A percentile compares a stretch with the other conserved stretches of the same genome.
Conservation (phyloP, 352 stramenopile species). For the Phytophthora quininea region DNA sequence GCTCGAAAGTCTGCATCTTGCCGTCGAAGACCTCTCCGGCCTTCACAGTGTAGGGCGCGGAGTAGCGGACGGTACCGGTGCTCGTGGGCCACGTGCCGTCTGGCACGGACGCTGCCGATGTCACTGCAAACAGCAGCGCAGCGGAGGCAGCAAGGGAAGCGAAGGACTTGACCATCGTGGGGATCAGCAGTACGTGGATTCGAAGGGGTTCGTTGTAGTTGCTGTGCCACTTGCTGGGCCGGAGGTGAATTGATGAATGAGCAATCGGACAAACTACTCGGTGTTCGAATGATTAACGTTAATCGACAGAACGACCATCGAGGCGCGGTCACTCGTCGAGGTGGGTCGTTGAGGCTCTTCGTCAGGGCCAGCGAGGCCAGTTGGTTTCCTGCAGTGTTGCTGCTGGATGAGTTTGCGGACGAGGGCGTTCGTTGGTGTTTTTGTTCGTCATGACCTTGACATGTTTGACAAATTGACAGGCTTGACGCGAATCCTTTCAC, state of each 20-base stretch:
- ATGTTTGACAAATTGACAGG: no score
- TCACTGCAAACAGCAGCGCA: not conserved
- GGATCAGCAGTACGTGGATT: not conserved
- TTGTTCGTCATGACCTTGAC: no score
- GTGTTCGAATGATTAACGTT: no score
- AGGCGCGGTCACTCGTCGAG: not conserved
- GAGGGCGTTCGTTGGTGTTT: no score
- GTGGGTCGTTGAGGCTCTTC: not conserved
- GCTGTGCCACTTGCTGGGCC: not conserved
- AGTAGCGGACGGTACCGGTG: constrained; percentile 18
- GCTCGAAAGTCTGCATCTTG: constrained; percentile 50
- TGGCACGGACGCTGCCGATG: constrained; percentile 1
- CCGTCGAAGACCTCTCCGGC: constrained; percentile 33
- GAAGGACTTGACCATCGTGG: not conserved
- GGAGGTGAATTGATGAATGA: constrained; percentile 2
- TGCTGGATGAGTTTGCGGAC: no score
- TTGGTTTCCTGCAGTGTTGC: no score
- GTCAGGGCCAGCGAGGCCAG: no score
- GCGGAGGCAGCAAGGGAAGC: not conserved
- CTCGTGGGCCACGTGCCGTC: constrained; percentile 12
- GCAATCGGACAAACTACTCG: not conserved
- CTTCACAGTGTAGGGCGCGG: constrained; percentile 33
- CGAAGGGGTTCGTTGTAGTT: not conserved
- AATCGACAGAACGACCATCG: not conserved
- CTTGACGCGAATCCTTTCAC: no score